Base-by-base conservation (phyloP, 768 basidiomycete species). In the Xerocomellus amylosporus region DNA sequence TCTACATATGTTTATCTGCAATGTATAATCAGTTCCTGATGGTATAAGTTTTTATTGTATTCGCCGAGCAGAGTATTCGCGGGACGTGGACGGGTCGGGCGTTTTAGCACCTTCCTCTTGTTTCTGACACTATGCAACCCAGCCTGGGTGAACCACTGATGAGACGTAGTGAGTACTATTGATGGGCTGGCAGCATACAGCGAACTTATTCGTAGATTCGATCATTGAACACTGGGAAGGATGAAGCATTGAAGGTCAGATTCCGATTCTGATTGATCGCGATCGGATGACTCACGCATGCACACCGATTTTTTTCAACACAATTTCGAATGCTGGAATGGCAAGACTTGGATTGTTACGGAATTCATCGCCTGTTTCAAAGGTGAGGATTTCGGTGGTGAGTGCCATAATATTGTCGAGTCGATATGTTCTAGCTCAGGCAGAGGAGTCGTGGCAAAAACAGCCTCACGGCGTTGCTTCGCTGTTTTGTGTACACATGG, bases 381-480 rank as follows among this genome's bases (percentile, higher is more conserved):
- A 64, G 30, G 64, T 49, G 40, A 66, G 8, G 19, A 67, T 9
- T 31, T 67, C 66, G 15, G 64, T 67, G 14, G 64, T 69, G 45
- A 44, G 39, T 30, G 55, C 4, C 62, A 64, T 64, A 30, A 15
- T 31, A 24, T 24, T 24, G 20, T 44, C 5, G 22, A 37, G 5
- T 28, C 8, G 33, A 30, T 20, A 43, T 20, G 28, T 8, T 40
- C 37, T 19, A 39, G n/a, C 26, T 20, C 30, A 12, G 30, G 38
- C 8, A 20, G 26, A 28, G 8, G 48, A 28, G 9, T 37, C 17
- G 36, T 37, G 36, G 36, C 13, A 36, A 15, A 36, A 36, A 17
- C 17, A n/a, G 30, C 30, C 36, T 37, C 13, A 8, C 13, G 26
- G 7, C 5, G 41, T 8, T 8, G 13, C 17, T 7, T 14, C 36